Percentiles rank a stretch among this genome's conserved stretches.
phyloP scores from a whole-genome alignment of 2,329 filamentous ascomycete species.

The Aspergillus proliferans region DNA sequence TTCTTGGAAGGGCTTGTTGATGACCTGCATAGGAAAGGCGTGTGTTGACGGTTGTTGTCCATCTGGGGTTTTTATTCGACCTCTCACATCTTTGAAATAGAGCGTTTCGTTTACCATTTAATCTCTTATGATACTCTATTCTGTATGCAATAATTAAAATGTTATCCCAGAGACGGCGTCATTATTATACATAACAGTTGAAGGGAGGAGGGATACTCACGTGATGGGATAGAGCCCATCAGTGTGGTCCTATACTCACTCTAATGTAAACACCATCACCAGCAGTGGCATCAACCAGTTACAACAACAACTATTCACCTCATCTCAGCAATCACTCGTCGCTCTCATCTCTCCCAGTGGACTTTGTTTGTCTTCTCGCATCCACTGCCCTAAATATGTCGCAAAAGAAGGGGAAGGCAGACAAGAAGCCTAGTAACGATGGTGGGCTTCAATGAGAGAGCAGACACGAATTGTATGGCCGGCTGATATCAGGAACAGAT shows the following conservation, averaged over 20 bases:
- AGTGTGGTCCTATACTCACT: background rate
- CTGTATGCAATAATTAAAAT: no score
- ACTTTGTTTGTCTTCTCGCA: background rate
- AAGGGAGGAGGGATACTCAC: background rate
- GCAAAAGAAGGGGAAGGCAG: constrained; percentile 33
- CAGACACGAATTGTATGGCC: background rate
- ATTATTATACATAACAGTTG: background rate
- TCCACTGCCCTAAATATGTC: constrained; percentile 25
- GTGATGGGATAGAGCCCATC: background rate
- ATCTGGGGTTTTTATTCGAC: no score
- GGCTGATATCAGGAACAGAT: constrained; percentile 8
- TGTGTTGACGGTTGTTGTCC: background rate
- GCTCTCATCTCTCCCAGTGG: background rate
- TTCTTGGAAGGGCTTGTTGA: background rate
- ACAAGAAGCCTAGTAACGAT: constrained; percentile 23
- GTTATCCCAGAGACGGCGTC: no score
- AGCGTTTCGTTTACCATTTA: background rate
- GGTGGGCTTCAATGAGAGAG: constrained; percentile 15
- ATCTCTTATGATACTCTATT: background rate
- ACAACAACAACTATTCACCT: background rate
- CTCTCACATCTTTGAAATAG: no score
- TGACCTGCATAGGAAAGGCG: background rate
- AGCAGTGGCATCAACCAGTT: background rate
- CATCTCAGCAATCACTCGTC: background rate
- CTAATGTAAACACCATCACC: background rate